Conservation (phyloP, 2,329 filamentous ascomycete genomes). For the Aspergillus intermedius region DNA sequence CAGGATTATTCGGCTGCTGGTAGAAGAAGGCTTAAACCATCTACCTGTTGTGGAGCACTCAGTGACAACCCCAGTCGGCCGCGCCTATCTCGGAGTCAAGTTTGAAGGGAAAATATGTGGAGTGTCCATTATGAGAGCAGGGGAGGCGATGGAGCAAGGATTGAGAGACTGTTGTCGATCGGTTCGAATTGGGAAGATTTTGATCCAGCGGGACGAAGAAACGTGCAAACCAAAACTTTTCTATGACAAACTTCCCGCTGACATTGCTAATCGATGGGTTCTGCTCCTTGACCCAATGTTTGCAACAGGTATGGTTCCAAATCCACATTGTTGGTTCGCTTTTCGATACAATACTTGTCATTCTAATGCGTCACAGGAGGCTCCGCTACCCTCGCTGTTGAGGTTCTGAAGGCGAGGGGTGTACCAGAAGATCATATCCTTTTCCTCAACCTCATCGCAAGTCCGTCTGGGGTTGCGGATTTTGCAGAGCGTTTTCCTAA, state of each 20-base stretch:
- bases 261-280: conserved; percentile 90
- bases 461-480: conserved; percentile 80
- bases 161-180: conserved; percentile 92
- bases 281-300: conserved; percentile 97
- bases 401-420: conserved; percentile 80
- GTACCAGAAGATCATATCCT: conserved; percentile 93
- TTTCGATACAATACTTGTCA: too few relatives aligned
- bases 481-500: conserved; percentile 87
- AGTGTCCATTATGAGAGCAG: conserved; percentile 96
- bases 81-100: conserved; percentile 80
- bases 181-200: conserved; percentile 96
- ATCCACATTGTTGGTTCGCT: too few relatives aligned
- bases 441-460: conserved; percentile 96
- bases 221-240: conserved; percentile 87
- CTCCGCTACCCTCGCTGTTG: conserved; percentile 93
- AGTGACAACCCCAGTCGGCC: conserved; percentile 85
- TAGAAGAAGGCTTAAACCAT: conserved; percentile 96
- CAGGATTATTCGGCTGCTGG: conserved; percentile 89
- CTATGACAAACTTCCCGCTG: conserved; percentile 93
- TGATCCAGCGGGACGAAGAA: conserved; percentile 96
- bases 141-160: conserved; percentile 97
- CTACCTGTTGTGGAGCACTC: conserved; percentile 83
- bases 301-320: conserved; percentile 64
- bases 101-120: conserved; percentile 99
- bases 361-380: conserved; percentile 56